A percentile compares a stretch with the other conserved stretches of the same genome.
These are phyloP conservation scores for Cymbopogon flexuosus DNA, from an alignment of 202 grass and related monocot genomes.

Conservation along the genomic window DNA sequence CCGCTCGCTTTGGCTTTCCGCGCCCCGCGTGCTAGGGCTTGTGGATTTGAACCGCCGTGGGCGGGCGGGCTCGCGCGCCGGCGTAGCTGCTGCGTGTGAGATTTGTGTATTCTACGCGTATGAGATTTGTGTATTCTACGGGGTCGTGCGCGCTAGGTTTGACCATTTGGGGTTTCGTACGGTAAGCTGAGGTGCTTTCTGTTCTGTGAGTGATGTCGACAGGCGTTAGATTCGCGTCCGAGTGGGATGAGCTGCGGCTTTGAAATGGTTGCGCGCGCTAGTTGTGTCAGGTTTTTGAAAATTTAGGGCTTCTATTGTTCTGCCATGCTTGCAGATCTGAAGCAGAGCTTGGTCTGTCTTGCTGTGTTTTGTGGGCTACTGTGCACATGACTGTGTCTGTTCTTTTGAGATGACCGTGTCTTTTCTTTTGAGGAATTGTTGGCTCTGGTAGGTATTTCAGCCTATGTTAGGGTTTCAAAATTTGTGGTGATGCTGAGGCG, in stretches of 20 bases:
- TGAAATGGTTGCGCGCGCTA: background rate
- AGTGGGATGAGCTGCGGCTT: background rate
- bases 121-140: background rate
- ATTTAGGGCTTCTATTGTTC: background rate
- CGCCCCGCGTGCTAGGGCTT: background rate
- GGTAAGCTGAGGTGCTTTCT: background rate
- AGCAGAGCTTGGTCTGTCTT: background rate
- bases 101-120: background rate
- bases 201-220: background rate
- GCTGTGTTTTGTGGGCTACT: background rate
- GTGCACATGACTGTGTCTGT: background rate
- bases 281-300: background rate
- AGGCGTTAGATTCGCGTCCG: background rate
- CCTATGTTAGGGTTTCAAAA: background rate
- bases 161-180: background rate
- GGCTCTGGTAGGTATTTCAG: background rate
- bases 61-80: background rate
- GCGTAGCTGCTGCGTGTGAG: too few relatives aligned
- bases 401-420: too few relatives aligned
- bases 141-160: background rate
- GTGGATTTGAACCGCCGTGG: conserved; percentile 6
- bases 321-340: conserved; percentile 14
- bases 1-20: background rate
- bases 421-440: background rate
- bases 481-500: background rate